A percentile compares a stretch with the other conserved stretches of the same genome.
Evolutionary conservation across 2,329 filamentous ascomycete species (phyloP).

Genomic region (Nigrospora oryzae): DNA sequence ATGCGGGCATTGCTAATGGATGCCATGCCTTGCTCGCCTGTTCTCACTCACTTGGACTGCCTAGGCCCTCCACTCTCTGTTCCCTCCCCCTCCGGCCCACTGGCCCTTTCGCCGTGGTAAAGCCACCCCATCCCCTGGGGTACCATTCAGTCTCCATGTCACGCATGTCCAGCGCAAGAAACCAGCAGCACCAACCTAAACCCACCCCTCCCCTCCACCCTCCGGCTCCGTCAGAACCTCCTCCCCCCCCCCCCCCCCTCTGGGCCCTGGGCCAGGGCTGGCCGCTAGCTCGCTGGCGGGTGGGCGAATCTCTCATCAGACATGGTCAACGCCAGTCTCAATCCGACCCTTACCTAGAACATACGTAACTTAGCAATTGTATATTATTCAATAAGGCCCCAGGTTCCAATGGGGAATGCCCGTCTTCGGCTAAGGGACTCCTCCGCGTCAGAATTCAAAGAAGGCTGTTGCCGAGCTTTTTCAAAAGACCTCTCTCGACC

Average conservation of each 20-base stretch:
- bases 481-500: too few relatives aligned
- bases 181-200: background rate
- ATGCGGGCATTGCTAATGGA: background rate
- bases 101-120: background rate
- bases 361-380: conserved; percentile 7
- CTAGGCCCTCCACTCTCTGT: background rate
- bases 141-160: background rate
- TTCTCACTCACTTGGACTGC: background rate
- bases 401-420: conserved; percentile 5
- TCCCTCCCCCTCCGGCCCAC: background rate
- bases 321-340: conserved; percentile 7
- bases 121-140: background rate
- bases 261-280: background rate
- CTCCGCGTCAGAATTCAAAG: too few relatives aligned
- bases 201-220: background rate
- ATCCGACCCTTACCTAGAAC: conserved; percentile 7
- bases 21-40: background rate
- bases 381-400: conserved; percentile 7
- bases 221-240: background rate
- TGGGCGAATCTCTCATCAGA: conserved; percentile 5
- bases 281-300: background rate
- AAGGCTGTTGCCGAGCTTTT: too few relatives aligned
- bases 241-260: background rate
- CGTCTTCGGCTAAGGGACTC: conserved; percentile 3
- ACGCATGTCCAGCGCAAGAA: background rate